Evolutionary conservation across 768 basidiomycete species (phyloP).

Genomic region (Termitomyces sp.): DNA sequence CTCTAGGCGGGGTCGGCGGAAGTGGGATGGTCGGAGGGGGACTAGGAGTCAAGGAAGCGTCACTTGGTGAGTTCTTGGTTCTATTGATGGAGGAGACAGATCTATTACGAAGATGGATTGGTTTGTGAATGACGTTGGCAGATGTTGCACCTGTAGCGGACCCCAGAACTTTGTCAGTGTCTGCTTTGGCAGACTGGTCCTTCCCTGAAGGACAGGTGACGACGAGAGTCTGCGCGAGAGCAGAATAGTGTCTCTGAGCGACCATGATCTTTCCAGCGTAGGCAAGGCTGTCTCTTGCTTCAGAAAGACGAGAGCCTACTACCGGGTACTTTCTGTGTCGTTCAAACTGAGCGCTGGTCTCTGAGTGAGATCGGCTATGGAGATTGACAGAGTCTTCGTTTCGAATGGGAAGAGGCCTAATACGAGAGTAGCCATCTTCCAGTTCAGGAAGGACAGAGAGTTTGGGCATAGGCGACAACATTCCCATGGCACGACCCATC

Average conservation of each 20-base stretch:
- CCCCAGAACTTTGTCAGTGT: conserved; percentile 25
- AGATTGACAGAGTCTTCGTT: conserved; percentile 39
- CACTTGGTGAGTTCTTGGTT: conserved; percentile 30
- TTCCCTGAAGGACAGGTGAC: conserved; percentile 42
- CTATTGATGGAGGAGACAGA: conserved; percentile 48
- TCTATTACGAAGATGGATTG: conserved; percentile 54
- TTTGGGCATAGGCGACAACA: conserved; percentile 59
- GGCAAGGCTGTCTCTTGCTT: conserved; percentile 42
- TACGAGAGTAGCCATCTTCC: conserved; percentile 39
- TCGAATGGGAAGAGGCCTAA: conserved; percentile 60
- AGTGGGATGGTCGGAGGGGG: conserved; percentile 66
- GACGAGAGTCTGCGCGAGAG: conserved; percentile 60
- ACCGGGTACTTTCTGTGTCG: conserved; percentile 46
- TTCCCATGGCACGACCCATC: conserved; percentile 53
- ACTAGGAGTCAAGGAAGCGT: conserved; percentile 33
- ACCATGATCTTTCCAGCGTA: conserved; percentile 60
- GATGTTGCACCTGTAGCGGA: conserved; percentile 31
- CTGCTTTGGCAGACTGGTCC: conserved; percentile 23
- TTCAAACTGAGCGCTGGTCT: conserved; percentile 53
- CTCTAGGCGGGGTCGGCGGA: conserved; percentile 70
- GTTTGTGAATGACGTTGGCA: conserved; percentile 22
- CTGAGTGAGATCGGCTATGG: conserved; percentile 49
- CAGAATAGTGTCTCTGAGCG: conserved; percentile 68
- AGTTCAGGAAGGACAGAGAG: conserved; percentile 59
- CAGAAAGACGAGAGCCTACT: conserved; percentile 49